phyloP scores from a whole-genome alignment of 2,329 filamentous ascomycete genomes.

The Didymosphaeria variabile region DNA sequence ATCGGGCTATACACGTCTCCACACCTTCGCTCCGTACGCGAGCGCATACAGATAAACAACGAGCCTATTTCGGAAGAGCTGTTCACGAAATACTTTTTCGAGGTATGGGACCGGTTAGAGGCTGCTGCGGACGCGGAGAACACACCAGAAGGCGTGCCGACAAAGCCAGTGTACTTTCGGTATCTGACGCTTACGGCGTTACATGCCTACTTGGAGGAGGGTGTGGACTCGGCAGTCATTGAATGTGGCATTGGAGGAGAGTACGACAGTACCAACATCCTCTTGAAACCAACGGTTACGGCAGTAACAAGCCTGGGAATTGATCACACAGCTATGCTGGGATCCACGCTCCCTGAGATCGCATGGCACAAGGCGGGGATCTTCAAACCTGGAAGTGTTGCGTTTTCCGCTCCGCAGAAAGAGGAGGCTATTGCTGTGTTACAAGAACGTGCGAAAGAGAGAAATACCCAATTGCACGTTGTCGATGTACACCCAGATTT shows the following conservation, averaged over 20 bases:
- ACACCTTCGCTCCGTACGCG: slow-evolving; percentile 82
- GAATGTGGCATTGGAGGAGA: slow-evolving; percentile 96
- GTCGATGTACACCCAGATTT: slow-evolving; percentile 60
- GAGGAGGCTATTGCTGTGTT: slow-evolving; percentile 65
- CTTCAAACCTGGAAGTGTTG: slow-evolving; percentile 72
- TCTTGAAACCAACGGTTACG: slow-evolving; percentile 73
- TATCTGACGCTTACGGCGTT: slow-evolving; percentile 90
- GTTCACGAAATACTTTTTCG: slow-evolving; percentile 83
- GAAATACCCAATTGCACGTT: slow-evolving; percentile 56
- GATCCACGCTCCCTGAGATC: slow-evolving; percentile 80
- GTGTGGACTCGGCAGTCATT: slow-evolving; percentile 80
- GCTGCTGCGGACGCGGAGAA: slow-evolving; percentile 62
- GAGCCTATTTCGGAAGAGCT: slow-evolving; percentile 70
- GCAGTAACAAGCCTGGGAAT: slow-evolving; percentile 84
- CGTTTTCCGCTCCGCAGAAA: slow-evolving; percentile 70
- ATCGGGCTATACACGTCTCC: slow-evolving; percentile 87
- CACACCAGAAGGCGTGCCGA: slow-evolving; percentile 57
- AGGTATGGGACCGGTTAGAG: slow-evolving; percentile 78
- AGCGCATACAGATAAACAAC: slow-evolving; percentile 84
- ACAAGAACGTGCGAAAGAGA: slow-evolving; percentile 62
- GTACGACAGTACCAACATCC: slow-evolving; percentile 89
- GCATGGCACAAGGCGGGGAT: slow-evolving; percentile 94
- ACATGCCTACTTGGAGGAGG: slow-evolving; percentile 80
- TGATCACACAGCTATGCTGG: slow-evolving; percentile 84
- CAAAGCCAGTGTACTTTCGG: slow-evolving; percentile 91